These are phyloP conservation scores for Colletotrichum viniferum DNA, from an alignment of 2,329 filamentous ascomycete species.

Conservation along the genomic window DNA sequence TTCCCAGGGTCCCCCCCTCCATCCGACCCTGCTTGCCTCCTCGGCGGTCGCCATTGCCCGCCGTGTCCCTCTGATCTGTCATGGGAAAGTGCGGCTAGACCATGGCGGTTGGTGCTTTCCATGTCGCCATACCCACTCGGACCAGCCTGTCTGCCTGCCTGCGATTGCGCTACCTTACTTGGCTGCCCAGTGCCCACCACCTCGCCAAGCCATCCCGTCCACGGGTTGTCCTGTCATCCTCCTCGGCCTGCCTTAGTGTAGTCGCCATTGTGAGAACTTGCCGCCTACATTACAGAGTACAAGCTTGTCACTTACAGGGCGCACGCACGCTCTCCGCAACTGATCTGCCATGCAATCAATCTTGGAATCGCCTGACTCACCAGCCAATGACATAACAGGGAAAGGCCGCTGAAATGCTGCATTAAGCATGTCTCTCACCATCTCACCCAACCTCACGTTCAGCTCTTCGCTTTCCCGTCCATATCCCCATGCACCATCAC, in stretches of 20 bases:
- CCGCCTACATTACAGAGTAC: background rate
- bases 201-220: background rate
- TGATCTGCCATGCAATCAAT: background rate
- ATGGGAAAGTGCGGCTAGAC: background rate
- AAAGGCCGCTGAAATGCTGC: background rate
- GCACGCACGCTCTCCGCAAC: background rate
- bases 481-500: too few species aligned
- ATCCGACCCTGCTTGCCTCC: background rate
- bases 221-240: background rate
- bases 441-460: background rate
- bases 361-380: background rate
- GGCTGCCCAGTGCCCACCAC: background rate
- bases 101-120: background rate
- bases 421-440: background rate
- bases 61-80: background rate
- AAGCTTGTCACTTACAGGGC: background rate
- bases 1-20: background rate
- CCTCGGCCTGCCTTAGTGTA: background rate
- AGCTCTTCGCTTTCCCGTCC: background rate
- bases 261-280: background rate
- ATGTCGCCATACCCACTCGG: background rate
- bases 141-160: background rate
- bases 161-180: background rate
- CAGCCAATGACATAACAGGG: background rate
- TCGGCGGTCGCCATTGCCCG: background rate